A percentile compares a stretch with the other conserved stretches of the same genome.
phyloP scores from a whole-genome alignment of 495 filamentous ascomycete genomes.

The Annulohypoxylon bovei region DNA sequence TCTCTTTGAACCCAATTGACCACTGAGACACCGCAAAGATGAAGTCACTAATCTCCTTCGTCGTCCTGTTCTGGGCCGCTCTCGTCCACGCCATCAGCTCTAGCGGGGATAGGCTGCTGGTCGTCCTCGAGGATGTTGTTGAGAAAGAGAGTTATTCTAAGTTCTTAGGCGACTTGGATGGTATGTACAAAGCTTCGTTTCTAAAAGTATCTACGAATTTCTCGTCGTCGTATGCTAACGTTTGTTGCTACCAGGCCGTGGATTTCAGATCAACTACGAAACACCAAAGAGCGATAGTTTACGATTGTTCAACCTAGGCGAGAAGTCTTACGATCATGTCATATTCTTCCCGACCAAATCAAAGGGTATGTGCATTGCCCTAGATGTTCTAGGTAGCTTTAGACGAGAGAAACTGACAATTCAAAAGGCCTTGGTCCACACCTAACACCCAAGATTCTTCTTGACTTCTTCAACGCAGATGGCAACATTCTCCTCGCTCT shows the following conservation, averaged over 20 bases:
- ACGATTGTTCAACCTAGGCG: constrained; percentile 85
- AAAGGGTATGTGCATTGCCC: constrained; percentile 70
- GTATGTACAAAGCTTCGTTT: constrained; percentile 58
- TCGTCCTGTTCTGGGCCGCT: constrained; percentile 70
- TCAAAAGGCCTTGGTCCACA: constrained; percentile 81
- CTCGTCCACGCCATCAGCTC: constrained; percentile 80
- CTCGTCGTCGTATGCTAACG: neutral
- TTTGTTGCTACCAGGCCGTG: constrained; percentile 69
- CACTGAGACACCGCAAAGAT: constrained; percentile 58
- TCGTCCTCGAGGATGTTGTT: constrained; percentile 81
- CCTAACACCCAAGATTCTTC: constrained; percentile 83
- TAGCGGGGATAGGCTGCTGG: constrained; percentile 82
- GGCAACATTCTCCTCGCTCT: constrained; percentile 95
- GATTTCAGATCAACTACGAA: constrained; percentile 81
- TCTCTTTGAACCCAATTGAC: constrained; percentile 48
- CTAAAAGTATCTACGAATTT: neutral
- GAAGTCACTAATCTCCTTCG: constrained; percentile 77
- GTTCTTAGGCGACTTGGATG: constrained; percentile 82
- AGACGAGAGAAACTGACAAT: constrained; percentile 45
- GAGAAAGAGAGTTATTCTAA: constrained; percentile 83
- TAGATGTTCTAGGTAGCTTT: neutral
- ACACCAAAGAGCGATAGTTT: constrained; percentile 87
- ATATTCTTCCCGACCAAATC: constrained; percentile 86
- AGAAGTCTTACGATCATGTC: constrained; percentile 89
- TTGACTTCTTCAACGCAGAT: constrained; percentile 89